Base-by-base conservation (phyloP, 495 filamentous ascomycete genomes). In the Penicillium psychrofluorescens region DNA sequence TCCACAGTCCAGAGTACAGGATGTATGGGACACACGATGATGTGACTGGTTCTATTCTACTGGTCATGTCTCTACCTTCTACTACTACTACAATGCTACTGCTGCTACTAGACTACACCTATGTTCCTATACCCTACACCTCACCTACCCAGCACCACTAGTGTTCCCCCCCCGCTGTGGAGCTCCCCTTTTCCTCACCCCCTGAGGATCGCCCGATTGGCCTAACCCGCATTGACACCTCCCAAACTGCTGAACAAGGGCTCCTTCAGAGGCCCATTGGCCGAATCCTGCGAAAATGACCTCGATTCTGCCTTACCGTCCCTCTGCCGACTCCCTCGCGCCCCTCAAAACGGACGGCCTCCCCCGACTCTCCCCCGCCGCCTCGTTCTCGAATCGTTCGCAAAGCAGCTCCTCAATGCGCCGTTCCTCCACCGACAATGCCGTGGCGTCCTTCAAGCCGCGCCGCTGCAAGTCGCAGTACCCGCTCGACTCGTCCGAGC, bases 391-490 rank as follows among this genome's bases (percentile, higher is more conserved):
- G 61, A 79, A 56, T 61, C 80, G 59, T 67, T 81, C 62, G 62
- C 77, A 50, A 45, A 73, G 70, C 42, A 67, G 55, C 46, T 78
- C 56, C 11, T 67, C 61, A 5, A 58, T 54, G 37, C 66, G 59
- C n/a, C 64, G 63, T 68, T 51, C 74, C 64, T 61, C 75, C 43
- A 46, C 70, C 40, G 44, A 72, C 48, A 48, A 75, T 59, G 47
- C 67, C 54, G 45, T 59, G 60, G 52, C 61, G 58, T 47, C 57
- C 61, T 56, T 61, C 61, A 61, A 67, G 71, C 55, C 68, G 57
- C 68, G 66, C 30, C 64, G 64, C 11, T 66, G 87, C 56, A 87
- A 83, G 50, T 91, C 90, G 35, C 90, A 96, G 58, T 96, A 96
- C 60, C 89, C 90, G 1, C 72, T 79, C 8, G 81, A 88, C 43